These are phyloP conservation scores for Dendrocalamus latiflorus DNA, from an alignment of 202 grass and related monocot species.

Conservation along the genomic window DNA sequence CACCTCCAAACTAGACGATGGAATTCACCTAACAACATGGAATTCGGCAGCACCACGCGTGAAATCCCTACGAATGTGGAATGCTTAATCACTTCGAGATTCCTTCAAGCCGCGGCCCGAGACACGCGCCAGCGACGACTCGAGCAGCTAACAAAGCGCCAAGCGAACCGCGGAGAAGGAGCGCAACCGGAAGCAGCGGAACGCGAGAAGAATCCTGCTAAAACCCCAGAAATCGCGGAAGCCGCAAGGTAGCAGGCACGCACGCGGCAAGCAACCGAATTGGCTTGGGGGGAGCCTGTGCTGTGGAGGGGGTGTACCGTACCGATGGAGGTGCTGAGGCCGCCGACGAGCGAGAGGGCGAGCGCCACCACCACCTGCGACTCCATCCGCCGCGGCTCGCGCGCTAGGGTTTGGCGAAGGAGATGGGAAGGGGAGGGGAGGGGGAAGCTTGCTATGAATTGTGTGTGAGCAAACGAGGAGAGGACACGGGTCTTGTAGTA, in stretches of 20 bases:
- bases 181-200: neutral
- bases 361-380: no score
- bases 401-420: no score
- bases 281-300: no score
- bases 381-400: no score
- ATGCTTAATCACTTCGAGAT: neutral
- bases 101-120: neutral
- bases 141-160: neutral
- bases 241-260: neutral
- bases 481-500: no score
- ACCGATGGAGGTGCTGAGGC: slow-evolving; percentile 87
- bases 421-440: no score
- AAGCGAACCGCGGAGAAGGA: neutral
- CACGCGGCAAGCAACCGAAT: neutral
- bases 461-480: no score
- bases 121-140: neutral
- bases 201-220: neutral
- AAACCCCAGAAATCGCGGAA: neutral
- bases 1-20: no score
- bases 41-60: neutral
- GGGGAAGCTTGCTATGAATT: no score
- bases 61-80: neutral
- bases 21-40: neutral
- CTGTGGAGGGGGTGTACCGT: neutral
- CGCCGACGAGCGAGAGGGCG: slow-evolving; percentile 65